phyloP scores from a whole-genome alignment of 2,329 filamentous ascomycete genomes.

The Hymenoscyphus repandus region DNA sequence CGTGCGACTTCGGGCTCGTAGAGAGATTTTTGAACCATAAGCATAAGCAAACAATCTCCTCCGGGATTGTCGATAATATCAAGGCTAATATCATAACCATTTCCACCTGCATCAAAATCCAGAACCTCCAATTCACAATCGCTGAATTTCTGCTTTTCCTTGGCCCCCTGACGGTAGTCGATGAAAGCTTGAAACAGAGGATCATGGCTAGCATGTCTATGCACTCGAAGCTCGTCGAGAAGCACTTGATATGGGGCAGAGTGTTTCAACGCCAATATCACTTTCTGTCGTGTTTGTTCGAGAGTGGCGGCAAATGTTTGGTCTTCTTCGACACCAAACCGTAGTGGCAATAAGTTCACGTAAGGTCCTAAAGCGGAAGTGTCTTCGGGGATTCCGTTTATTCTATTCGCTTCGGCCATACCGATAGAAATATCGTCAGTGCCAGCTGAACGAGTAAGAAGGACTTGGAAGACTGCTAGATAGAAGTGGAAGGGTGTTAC shows the following conservation, averaged over 20 bases:
- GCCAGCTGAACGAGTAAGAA: slow-evolving; percentile 34
- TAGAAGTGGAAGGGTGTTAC: slow-evolving; percentile 42
- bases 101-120: slow-evolving; percentile 14
- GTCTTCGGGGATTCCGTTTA: neutral
- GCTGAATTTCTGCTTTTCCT: slow-evolving; percentile 25
- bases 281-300: slow-evolving; percentile 16
- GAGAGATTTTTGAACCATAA: too few species aligned
- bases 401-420: slow-evolving; percentile 39
- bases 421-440: slow-evolving; percentile 41
- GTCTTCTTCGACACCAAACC: slow-evolving; percentile 28
- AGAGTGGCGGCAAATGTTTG: slow-evolving; percentile 32
- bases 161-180: slow-evolving; percentile 38
- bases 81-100: slow-evolving; percentile 23
- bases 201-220: slow-evolving; percentile 15
- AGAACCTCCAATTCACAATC: slow-evolving; percentile 20
- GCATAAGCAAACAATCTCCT: too few species aligned
- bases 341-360: slow-evolving; percentile 44
- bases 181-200: slow-evolving; percentile 34
- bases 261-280: slow-evolving; percentile 18
- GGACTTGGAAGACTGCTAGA: slow-evolving; percentile 35
- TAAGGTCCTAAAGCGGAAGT: slow-evolving; percentile 39
- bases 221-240: slow-evolving; percentile 17
- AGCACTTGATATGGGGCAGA: slow-evolving; percentile 21
- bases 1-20: too few species aligned
- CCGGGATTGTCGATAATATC: slow-evolving; percentile 8